phyloP scores from a whole-genome alignment of 768 basidiomycete species.

The Dioszegia crocea region DNA sequence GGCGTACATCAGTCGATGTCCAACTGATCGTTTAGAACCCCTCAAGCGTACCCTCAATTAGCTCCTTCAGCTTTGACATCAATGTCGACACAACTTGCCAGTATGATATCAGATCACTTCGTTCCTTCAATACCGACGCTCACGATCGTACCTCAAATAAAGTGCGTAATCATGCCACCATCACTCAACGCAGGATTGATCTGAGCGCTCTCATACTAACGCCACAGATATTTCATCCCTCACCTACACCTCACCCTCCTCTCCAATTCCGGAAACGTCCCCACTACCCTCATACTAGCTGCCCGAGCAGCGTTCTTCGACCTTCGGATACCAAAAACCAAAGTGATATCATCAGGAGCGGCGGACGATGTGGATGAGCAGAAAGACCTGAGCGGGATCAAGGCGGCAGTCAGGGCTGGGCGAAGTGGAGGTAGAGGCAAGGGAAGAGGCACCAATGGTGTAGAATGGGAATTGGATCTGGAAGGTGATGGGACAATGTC shows the following conservation, averaged over 20 bases:
- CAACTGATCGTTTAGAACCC: conserved; percentile 24
- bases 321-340: conserved; percentile 41
- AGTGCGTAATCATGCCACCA: conserved; percentile 18
- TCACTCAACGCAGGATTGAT: background rate
- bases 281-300: conserved; percentile 37
- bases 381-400: conserved; percentile 44
- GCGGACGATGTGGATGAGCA: conserved; percentile 22
- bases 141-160: conserved; percentile 37
- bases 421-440: conserved; percentile 22
- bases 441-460: conserved; percentile 23
- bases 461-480: conserved; percentile 48
- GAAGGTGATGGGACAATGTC: conserved; percentile 30
- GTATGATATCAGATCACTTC: conserved; percentile 42
- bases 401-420: conserved; percentile 40
- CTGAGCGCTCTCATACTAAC: background rate
- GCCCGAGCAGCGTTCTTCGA: conserved; percentile 42
- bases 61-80: conserved; percentile 11
- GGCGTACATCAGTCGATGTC: background rate
- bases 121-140: conserved; percentile 42
- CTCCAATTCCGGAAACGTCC: conserved; percentile 34
- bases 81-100: conserved; percentile 36
- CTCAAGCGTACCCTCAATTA: conserved; percentile 41
- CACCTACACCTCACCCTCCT: conserved; percentile 42
- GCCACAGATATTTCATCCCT: conserved; percentile 45
- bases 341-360: conserved; percentile 24